Evolutionary conservation across 208 protist genomes (phyloP), one percentile per base, ranked within the genome.

Genomic region (Crithidia expoeki): DNA sequence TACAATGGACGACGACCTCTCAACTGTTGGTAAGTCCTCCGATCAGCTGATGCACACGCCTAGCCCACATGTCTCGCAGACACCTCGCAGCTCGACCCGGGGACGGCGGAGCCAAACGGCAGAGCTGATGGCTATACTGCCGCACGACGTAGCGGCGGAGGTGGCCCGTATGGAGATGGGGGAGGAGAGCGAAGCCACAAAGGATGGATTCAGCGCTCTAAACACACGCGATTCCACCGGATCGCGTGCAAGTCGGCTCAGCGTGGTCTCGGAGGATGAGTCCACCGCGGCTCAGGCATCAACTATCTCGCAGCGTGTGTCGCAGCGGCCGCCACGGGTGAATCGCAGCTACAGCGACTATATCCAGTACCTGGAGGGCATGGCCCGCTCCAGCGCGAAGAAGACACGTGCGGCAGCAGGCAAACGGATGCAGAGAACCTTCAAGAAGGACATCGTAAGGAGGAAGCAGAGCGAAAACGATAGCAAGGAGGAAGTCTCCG

Each of bases 91-190:
- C 49, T 69, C 61, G 27, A 34, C 67, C 34, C 69, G 76, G 5
- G 73, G 74, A 1, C 76, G 80, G 17, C 71, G 72, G 23, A 84
- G 77, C 16, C 68, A 76, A 60, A 63, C 74, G 16, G 75, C 81
- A 66, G 58, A 76, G 62, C 62, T 88, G 5, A 33, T 88, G 38
- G 79, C 80, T 10, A 84, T 88, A 75, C 65, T 88, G 28, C 83
- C 83, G 0, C 56, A 49, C 4, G 74, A 84, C n/a, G 69, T 79
- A 2, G 62, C 51, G 4, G 72, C 66, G 14, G 79, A 84, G 57
- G 72, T 84, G 34, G 14, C 28, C 17, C 65, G 60, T 21, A 74
- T 72, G 28, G 46, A 66, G 12, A n/a, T n/a, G n/a, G 32, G 55
- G 40, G 32, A 17, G 30, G 36, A 56, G 40, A 34, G 42, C 6